Conservation (phyloP, 164 flowering plant genomes). For the Stephania japonica region DNA sequence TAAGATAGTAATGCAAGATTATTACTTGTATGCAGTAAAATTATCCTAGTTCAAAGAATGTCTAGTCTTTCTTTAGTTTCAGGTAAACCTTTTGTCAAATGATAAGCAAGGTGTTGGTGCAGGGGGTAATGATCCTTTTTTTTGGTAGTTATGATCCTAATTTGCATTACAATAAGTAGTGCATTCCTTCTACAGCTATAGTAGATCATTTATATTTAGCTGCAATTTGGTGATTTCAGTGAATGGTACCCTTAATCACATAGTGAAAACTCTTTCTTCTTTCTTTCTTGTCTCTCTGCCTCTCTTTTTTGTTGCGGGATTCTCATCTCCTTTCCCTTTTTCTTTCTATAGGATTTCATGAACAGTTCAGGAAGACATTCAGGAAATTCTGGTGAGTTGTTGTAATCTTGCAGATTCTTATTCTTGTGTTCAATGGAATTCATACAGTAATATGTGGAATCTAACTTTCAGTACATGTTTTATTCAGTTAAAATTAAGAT, state of each 20-base stretch:
- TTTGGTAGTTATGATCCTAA: not conserved
- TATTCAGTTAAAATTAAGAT: too few species aligned
- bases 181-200: not conserved
- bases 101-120: not conserved
- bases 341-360: conserved; percentile 23
- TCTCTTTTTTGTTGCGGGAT: not conserved
- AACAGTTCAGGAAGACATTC: conserved; percentile 24
- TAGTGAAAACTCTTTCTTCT: too few species aligned
- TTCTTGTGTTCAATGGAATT: too few species aligned
- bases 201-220: not conserved
- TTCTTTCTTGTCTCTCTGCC: too few species aligned
- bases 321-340: not conserved
- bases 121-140: too few species aligned
- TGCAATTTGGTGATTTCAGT: not conserved
- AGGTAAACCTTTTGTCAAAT: not conserved
- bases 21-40: not conserved
- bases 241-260: too few species aligned
- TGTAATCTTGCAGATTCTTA: conserved; percentile 2
- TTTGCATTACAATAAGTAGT: not conserved
- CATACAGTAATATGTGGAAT: too few species aligned
- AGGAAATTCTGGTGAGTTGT: conserved; percentile 33
- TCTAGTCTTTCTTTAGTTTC: too few species aligned
- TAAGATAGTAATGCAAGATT: not conserved
- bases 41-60: too few species aligned
- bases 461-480: too few species aligned